Evolutionary conservation across 2,329 filamentous ascomycete species (phyloP), one percentile per base, ranked within the genome.

Genomic region (Penicillium sp.): DNA sequence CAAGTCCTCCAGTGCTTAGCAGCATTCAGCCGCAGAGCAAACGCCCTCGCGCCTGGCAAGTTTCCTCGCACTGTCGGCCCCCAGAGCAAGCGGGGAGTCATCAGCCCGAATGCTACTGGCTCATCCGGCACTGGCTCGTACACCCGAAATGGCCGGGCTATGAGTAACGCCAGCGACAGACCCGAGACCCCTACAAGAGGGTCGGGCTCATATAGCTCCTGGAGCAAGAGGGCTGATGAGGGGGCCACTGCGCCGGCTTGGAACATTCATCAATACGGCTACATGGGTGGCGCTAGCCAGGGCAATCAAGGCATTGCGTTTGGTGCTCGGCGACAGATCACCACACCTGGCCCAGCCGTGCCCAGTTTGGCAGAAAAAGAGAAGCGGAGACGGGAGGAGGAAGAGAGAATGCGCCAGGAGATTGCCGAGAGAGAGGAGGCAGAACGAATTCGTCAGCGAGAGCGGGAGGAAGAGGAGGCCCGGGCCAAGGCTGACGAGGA

Each of bases 241-340:
- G 86, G 85, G 16, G 84, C 83, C 46, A 97, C 93, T 1, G 83
- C 88, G 27, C 95, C 95, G 0, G 95, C 95, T 1, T 99, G 95
- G 95, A 99, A 98, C 73, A 98, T 98, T 67, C 90, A 93, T 58
- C 95, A 99, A 73, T 99, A 99, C 73, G 93, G 95, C 7, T 99
- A 97, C 77, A 95, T 98, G 89, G 95, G 95, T 58, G 95, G 95
- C 50, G 95, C 95, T 27, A 97, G 91, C 70, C 95, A 99, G 75
- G 94, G 92, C 3, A 98, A 96, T 69, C 87, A 97, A 61, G 95
- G 95, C 18, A 92, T 99, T 67, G 87, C 91, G 11, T 98, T 98
- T 76, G 95, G 95, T 56, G 91, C 89, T 18, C 86, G 93, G 68
- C 87, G 95, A 60, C 95, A 99, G 78, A 98, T 99, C 72, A 98